Evolutionary conservation across 2,329 filamentous ascomycete genomes (phyloP), one percentile per base, ranked within the genome.

Genomic region (Fusarium scirpi): DNA sequence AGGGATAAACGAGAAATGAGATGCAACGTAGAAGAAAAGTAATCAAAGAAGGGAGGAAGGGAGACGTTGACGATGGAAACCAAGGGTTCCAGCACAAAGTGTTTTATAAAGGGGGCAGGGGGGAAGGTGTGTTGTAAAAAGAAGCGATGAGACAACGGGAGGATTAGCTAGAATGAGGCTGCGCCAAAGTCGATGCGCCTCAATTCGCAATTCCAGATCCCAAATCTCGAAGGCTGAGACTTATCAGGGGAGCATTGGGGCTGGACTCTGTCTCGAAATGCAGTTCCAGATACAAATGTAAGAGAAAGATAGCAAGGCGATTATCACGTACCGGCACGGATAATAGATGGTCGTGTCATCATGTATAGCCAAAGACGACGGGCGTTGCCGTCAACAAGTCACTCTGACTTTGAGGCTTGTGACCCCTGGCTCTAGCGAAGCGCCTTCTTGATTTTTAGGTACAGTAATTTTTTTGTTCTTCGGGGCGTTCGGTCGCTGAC

Each of bases 331-430:
- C 87, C 87, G 78, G 87, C 87, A 77, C 87, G 86, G 80, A 89
- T 83, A 74, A 89, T 87, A 73, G 84, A 83, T 76, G 86, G 86
- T 80, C 86, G 85, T 76, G 86, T 87, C 87, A 89, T 89, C 76
- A 74, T 85, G 82, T 48, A 52, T 24, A 62, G 32, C 49, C 44
- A 52, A 52, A 24, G 24, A 65, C 52, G 65, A 65, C 58, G 58
- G 65, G 49, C 65, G 67, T 54, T 58, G 62, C 61, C 62, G 68
- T 63, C 66, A 67, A 67, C 34, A 70, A 69, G 67, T 62, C 69
- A 64, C 55, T 65, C 38, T 58, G 54, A 62, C 57, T 62, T 63
- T 69, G 55, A 60, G 64, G 47, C 63, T 65, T 72, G 49, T 71
- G 68, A 62, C 55, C 63, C 67, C 67, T 70, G 67, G 67, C 29